Conservation (phyloP, 305 asterid genomes). For the Striga hermonthica region DNA sequence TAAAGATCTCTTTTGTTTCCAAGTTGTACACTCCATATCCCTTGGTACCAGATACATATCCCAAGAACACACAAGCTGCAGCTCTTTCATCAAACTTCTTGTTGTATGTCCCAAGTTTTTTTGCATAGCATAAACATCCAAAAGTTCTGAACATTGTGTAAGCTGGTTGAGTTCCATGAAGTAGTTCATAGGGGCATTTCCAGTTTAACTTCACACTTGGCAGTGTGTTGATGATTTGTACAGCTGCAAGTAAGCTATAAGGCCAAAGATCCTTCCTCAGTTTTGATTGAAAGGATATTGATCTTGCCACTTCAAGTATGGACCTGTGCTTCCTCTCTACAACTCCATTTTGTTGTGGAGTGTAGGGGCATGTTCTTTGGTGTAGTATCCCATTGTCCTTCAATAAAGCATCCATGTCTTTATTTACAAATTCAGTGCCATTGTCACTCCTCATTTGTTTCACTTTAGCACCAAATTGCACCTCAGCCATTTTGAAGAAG, state of each 20-base stretch:
- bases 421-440: not conserved
- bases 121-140: not conserved
- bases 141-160: too few species aligned
- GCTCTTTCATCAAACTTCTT: not conserved
- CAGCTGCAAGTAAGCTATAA: not conserved
- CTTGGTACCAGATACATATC: not conserved
- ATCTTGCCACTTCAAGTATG: not conserved
- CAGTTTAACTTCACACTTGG: not conserved
- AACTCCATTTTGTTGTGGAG: not conserved
- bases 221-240: not conserved
- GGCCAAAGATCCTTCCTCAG: not conserved
- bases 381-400: not conserved
- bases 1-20: not conserved
- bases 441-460: not conserved
- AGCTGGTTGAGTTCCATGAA: too few species aligned
- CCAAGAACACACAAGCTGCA: not conserved
- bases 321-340: not conserved
- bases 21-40: not conserved
- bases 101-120: too few species aligned
- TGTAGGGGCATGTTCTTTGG: not conserved
- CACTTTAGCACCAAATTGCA: too few species aligned
- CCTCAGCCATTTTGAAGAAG: too few species aligned
- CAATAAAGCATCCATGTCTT: too few species aligned
- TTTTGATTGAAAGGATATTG: not conserved
- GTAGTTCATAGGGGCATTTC: not conserved